phyloP scores from a whole-genome alignment of 768 basidiomycete genomes.

The Russula foetens region DNA sequence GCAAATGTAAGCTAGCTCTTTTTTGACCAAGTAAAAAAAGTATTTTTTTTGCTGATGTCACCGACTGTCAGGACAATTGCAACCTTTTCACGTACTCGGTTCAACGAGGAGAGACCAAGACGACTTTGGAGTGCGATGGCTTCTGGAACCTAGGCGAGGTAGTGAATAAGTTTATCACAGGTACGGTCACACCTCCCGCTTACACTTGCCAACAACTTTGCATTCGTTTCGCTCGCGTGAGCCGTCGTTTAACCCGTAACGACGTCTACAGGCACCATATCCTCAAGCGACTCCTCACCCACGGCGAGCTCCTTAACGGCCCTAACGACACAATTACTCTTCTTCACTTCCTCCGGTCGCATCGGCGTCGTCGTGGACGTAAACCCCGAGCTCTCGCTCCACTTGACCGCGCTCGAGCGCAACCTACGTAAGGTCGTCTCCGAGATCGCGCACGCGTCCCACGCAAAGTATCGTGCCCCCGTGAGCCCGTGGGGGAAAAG shows the following conservation, averaged over 20 bases:
- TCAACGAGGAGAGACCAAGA: constrained; percentile 34
- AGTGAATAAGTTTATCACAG: constrained; percentile 66
- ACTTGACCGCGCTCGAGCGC: constrained; percentile 64
- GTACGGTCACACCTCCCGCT: constrained; percentile 26
- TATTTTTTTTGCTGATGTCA: not conserved
- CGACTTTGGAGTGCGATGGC: constrained; percentile 54
- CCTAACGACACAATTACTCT: constrained; percentile 54
- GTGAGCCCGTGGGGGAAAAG: constrained; percentile 46
- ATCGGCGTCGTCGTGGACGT: constrained; percentile 69
- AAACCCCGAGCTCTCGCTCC: constrained; percentile 41
- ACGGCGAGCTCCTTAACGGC: constrained; percentile 22
- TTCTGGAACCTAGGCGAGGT: constrained; percentile 68
- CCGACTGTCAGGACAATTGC: constrained; percentile 42
- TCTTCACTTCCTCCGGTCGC: constrained; percentile 70
- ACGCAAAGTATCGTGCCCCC: constrained; percentile 65
- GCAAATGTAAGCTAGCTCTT: constrained; percentile 52
- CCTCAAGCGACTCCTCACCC: constrained; percentile 36
- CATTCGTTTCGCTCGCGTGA: not conserved
- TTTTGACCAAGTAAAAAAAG: not conserved
- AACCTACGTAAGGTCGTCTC: constrained; percentile 54
- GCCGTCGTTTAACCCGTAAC: no score
- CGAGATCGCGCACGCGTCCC: constrained; percentile 48
- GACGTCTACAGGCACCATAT: constrained; percentile 42
- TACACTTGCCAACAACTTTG: not conserved
- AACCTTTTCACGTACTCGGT: constrained; percentile 61